A percentile compares a stretch with the other conserved stretches of the same genome.
phyloP scores from a whole-genome alignment of 345 rosid genomes.

The Syzygium aromaticum region DNA sequence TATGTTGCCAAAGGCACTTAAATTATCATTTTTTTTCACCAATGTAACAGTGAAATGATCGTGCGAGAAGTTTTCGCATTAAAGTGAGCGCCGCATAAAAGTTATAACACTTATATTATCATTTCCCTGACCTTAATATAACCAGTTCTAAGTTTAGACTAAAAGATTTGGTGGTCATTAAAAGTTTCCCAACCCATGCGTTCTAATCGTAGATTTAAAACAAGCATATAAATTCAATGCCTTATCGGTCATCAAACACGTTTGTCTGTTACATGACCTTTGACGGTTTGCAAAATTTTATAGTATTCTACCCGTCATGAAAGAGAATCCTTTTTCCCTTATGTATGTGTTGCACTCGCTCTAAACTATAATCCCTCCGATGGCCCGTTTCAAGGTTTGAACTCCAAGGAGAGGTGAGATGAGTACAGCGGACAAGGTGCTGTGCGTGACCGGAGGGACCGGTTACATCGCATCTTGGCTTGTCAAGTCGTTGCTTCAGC shows the following conservation, averaged over 20 bases:
- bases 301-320: neutral
- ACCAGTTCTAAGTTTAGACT: neutral
- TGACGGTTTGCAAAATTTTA: too few species aligned
- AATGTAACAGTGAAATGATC: too few species aligned
- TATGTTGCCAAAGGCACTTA: too few species aligned
- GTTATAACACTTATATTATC: too few species aligned
- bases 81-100: too few species aligned
- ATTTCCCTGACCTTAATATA: too few species aligned
- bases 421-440: neutral
- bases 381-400: neutral
- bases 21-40: too few species aligned
- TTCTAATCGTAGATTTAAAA: neutral
- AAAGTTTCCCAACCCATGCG: neutral
- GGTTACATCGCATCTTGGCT: constrained; percentile 39
- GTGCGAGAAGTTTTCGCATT: too few species aligned
- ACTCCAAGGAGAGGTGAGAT: neutral
- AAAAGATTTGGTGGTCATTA: neutral
- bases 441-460: constrained; percentile 25
- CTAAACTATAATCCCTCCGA: neutral
- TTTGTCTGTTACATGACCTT: neutral
- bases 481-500: constrained; percentile 26
- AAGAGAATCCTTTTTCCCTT: neutral
- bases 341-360: neutral
- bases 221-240: neutral
- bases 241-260: neutral